Evolutionary conservation across 306 rosid species (phyloP).

Genomic region (Quercus cerris): DNA sequence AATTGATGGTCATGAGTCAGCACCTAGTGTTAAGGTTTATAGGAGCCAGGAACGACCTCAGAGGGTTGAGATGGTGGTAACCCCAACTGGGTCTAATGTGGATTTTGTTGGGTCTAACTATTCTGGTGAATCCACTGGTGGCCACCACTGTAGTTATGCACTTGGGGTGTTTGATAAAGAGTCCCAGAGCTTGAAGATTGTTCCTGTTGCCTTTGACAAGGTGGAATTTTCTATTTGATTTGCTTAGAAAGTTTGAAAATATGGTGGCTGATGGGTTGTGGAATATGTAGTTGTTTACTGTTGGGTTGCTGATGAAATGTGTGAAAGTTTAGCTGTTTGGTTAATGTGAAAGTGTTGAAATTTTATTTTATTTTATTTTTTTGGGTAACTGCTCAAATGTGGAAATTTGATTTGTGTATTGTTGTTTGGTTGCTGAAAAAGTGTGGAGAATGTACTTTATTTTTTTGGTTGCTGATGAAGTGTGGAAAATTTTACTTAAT

Average conservation of each 20-base stretch:
- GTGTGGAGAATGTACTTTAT: neutral
- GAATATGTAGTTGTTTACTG: neutral
- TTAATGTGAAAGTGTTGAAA: neutral
- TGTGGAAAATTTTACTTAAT: neutral
- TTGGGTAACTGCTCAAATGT: neutral
- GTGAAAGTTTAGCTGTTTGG: neutral
- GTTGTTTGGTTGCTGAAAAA: neutral
- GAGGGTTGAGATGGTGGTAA: constrained; percentile 72
- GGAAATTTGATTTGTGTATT: neutral
- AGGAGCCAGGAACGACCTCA: constrained; percentile 40
- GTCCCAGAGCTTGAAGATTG: constrained; percentile 48
- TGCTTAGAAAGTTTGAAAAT: neutral
- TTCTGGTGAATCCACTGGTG: constrained; percentile 67
- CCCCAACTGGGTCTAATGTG: constrained; percentile 49
- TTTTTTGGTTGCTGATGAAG: neutral
- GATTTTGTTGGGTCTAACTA: constrained; percentile 83
- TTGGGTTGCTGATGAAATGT: neutral
- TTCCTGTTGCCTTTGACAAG: constrained; percentile 67
- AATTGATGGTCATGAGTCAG: neutral
- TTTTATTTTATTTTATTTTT: neutral
- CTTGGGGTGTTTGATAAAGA: constrained; percentile 86
- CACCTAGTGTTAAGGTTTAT: constrained; percentile 34
- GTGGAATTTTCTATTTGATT: constrained; percentile 29
- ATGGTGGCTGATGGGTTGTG: neutral
- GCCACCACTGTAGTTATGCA: constrained; percentile 50